Percentiles rank a stretch among this genome's conserved stretches.
Evolutionary conservation across 345 rosid genomes (phyloP).

Genomic region (Lepidium aucheri): DNA sequence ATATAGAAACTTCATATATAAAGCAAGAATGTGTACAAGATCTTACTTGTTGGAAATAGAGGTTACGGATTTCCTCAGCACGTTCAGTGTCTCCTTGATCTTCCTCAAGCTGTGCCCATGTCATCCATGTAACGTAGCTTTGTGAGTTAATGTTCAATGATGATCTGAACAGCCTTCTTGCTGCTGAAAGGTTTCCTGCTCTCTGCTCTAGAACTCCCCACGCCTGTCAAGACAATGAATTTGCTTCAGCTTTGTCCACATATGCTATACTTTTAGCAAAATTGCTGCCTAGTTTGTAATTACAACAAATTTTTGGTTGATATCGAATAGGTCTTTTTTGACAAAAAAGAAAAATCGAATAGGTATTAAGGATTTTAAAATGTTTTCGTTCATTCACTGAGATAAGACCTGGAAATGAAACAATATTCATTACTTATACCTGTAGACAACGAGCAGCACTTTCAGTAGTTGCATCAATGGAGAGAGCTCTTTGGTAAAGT

Average conservation of each 20-base stretch:
- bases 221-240: slow-evolving; percentile 37
- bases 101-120: slow-evolving; percentile 96
- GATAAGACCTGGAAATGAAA: background rate
- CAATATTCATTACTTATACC: slow-evolving; percentile 29
- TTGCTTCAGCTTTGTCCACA: background rate
- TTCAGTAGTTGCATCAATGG: slow-evolving; percentile 66
- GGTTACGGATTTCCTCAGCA: slow-evolving; percentile 90
- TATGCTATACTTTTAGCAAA: background rate
- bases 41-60: slow-evolving; percentile 86
- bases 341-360: too few species aligned
- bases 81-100: slow-evolving; percentile 86
- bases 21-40: background rate
- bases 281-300: background rate
- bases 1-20: too few species aligned
- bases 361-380: background rate
- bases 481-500: slow-evolving; percentile 67
- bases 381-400: background rate
- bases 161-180: slow-evolving; percentile 82
- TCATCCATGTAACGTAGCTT: slow-evolving; percentile 96
- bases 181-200: slow-evolving; percentile 76
- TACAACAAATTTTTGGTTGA: background rate
- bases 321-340: background rate
- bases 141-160: slow-evolving; percentile 76
- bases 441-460: slow-evolving; percentile 91
- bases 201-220: slow-evolving; percentile 98